These are phyloP conservation scores for Boletus speciosus DNA, from an alignment of 768 basidiomycete genomes.

Conservation along the genomic window DNA sequence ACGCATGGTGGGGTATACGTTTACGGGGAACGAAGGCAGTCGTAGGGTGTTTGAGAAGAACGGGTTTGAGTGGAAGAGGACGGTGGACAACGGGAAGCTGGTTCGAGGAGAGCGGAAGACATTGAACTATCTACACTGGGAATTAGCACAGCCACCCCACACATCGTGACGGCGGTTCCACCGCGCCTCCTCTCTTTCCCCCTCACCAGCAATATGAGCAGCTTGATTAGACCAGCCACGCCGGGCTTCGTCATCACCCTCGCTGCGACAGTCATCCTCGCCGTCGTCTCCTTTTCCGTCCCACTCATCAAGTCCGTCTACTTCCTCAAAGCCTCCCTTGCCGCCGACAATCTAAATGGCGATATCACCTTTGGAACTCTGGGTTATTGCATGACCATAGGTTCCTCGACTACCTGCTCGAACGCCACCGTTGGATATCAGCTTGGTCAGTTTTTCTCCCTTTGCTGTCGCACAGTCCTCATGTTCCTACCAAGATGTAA, in stretches of 20 bases:
- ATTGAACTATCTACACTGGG: constrained; percentile 38
- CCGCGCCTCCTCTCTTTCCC: neutral
- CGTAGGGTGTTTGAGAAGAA: constrained; percentile 65
- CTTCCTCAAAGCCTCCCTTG: constrained; percentile 77
- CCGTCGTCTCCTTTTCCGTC: constrained; percentile 85
- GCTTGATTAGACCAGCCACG: constrained; percentile 75
- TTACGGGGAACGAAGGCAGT: constrained; percentile 56
- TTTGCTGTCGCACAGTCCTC: constrained; percentile 3
- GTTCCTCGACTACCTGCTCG: constrained; percentile 64
- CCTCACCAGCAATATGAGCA: constrained; percentile 43
- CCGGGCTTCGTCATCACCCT: constrained; percentile 86
- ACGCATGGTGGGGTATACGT: constrained; percentile 42
- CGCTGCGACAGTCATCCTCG: constrained; percentile 73
- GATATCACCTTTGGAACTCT: constrained; percentile 82
- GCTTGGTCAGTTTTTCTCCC: constrained; percentile 56
- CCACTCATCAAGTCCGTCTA: constrained; percentile 86
- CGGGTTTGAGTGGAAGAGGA: constrained; percentile 45
- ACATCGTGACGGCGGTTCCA: neutral
- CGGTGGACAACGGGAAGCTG: constrained; percentile 37
- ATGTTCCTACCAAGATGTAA: constrained; percentile 58
- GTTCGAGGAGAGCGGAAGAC: constrained; percentile 38
- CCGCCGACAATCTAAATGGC: constrained; percentile 46
- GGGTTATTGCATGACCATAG: constrained; percentile 76
- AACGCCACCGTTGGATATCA: constrained; percentile 82
- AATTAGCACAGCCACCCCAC: constrained; percentile 14